These are phyloP conservation scores for Phytophthora pisi DNA, from an alignment of 352 stramenopile genomes.

Conservation along the genomic window DNA sequence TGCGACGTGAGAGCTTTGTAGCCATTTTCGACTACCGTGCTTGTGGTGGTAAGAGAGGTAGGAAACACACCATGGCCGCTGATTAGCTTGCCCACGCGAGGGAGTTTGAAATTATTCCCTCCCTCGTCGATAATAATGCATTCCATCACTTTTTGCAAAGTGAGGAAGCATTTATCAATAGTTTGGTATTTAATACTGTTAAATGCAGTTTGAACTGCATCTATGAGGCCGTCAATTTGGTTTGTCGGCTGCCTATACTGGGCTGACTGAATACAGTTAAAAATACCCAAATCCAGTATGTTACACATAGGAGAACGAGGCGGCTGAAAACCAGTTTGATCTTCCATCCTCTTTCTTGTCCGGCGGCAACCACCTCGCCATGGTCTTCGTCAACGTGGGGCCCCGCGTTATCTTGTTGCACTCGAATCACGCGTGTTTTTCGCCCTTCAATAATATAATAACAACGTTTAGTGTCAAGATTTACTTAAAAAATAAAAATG, in stretches of 20 bases:
- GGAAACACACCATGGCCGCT: no score
- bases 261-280: constrained; percentile 13
- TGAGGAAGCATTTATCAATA: constrained; percentile 8
- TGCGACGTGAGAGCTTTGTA: no score
- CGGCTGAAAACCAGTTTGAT: constrained; percentile 21
- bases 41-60: no score
- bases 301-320: constrained; percentile 5
- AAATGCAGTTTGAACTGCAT: constrained; percentile 1
- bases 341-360: constrained; percentile 6
- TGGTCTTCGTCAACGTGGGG: constrained; percentile 16
- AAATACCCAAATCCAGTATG: constrained; percentile 13
- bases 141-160: constrained; percentile 14
- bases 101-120: constrained; percentile 11
- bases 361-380: constrained; percentile 8
- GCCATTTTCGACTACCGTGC: no score
- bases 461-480: neutral
- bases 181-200: neutral
- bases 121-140: constrained; percentile 2
- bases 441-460: constrained; percentile 6
- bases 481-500: neutral
- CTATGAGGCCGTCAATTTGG: constrained; percentile 2
- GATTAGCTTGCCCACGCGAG: constrained; percentile 2
- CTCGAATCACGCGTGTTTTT: constrained; percentile 9
- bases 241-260: constrained; percentile 1
- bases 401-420: constrained; percentile 18